Conservation (phyloP, 1,284 basidiomycete genomes). For the Termitomyces sp. region DNA sequence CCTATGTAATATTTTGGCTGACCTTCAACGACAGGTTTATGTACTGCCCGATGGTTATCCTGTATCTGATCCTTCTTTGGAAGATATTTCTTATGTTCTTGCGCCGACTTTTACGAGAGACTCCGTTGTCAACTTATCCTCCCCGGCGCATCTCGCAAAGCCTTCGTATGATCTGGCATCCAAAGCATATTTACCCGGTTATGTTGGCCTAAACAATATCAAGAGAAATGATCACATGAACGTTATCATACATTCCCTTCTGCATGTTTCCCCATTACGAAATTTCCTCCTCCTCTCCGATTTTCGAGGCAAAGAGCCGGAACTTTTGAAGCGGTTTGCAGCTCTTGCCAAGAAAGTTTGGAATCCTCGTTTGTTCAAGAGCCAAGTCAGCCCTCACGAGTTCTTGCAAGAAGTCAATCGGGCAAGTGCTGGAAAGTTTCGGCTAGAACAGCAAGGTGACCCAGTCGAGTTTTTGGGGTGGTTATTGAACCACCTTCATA, state of each 20-base stretch:
- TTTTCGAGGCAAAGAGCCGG: constrained; percentile 70
- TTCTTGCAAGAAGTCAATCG: constrained; percentile 95
- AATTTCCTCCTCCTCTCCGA: constrained; percentile 80
- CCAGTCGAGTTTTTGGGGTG: constrained; percentile 96
- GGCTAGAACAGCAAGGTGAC: constrained; percentile 90
- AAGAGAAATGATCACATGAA: constrained; percentile 97
- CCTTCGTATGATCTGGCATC: constrained; percentile 81
- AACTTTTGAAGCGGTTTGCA: constrained; percentile 85
- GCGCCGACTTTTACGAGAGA: constrained; percentile 73
- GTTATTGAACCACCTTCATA: constrained; percentile 91
- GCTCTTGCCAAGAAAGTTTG: constrained; percentile 88
- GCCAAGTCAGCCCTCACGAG: constrained; percentile 97
- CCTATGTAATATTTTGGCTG: constrained; percentile 10
- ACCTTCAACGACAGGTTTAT: constrained; percentile 68
- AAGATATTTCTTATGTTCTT: constrained; percentile 91
- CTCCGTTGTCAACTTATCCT: constrained; percentile 49
- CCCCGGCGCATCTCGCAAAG: constrained; percentile 58
- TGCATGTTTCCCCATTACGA: constrained; percentile 87
- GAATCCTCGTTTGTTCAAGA: constrained; percentile 95
- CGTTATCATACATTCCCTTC: constrained; percentile 89
- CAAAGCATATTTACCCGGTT: constrained; percentile 87
- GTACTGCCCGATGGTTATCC: constrained; percentile 97
- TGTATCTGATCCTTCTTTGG: constrained; percentile 91
- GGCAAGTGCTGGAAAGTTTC: constrained; percentile 84
- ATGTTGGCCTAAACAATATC: constrained; percentile 96